Percentiles rank a stretch among this genome's conserved stretches.
Conservation (phyloP, 192 early-diverging fungal genomes). For the Dissophora globulifera region DNA sequence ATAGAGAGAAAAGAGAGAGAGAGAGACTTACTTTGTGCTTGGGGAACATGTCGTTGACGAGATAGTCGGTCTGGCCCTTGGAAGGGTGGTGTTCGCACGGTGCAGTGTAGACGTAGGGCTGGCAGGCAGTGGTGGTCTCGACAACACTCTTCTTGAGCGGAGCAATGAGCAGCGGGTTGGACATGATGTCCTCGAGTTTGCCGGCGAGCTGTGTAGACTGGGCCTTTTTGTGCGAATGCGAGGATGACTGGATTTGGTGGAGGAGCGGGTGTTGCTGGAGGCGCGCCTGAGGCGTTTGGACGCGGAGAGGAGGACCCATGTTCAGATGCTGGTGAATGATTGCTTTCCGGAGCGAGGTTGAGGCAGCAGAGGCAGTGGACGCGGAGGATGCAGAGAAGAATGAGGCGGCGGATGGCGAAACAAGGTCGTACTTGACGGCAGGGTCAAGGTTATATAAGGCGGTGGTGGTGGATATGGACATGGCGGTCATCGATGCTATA, state of each 20-base stretch:
- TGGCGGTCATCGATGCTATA: conserved; percentile 28
- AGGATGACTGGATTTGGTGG: conserved; percentile 39
- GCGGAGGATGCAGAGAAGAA: neutral
- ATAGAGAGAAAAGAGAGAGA: no score
- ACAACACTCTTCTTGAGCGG: conserved; percentile 22
- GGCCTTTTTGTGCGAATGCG: conserved; percentile 38
- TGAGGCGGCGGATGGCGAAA: conserved; percentile 15
- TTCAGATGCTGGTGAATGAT: conserved; percentile 27
- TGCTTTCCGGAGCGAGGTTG: conserved; percentile 27
- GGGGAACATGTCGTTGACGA: conserved; percentile 55
- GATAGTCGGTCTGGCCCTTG: conserved; percentile 46
- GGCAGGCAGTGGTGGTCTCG: neutral
- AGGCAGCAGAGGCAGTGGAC: neutral
- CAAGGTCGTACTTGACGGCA: conserved; percentile 42
- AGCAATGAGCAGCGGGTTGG: conserved; percentile 38
- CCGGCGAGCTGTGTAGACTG: conserved; percentile 39
- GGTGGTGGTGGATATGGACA: conserved; percentile 32
- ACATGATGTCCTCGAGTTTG: conserved; percentile 51
- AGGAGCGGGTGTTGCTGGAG: conserved; percentile 10
- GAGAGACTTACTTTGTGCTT: conserved; percentile 49
- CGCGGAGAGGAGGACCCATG: conserved; percentile 18
- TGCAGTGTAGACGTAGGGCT: conserved; percentile 47
- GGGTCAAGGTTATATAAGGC: conserved; percentile 43
- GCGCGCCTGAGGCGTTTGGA: conserved; percentile 4
- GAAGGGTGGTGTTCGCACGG: conserved; percentile 52